These are phyloP conservation scores for Coemansia erecta DNA, from an alignment of 192 early-diverging fungal genomes.

Conservation along the genomic window DNA sequence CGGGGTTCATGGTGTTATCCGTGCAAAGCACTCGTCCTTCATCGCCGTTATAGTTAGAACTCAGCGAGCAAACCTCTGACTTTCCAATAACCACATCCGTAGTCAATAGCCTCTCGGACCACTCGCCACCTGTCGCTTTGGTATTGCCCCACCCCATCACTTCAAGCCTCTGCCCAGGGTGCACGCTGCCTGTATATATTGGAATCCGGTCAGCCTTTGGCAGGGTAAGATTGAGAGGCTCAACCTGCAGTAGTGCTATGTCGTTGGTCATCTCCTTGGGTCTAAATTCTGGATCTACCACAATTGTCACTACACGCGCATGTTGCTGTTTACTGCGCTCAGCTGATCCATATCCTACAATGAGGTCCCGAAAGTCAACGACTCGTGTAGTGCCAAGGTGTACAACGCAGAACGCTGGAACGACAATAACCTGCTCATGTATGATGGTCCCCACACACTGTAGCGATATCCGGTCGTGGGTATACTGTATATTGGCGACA, in stretches of 20 bases:
- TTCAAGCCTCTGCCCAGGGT: not conserved
- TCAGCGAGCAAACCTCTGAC: not conserved
- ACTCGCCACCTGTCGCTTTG: not conserved
- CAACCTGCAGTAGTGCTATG: slow-evolving; percentile 4
- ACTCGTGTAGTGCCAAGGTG: not conserved
- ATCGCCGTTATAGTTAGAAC: slow-evolving; percentile 6
- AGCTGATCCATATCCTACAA: slow-evolving; percentile 4
- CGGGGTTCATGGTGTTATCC: slow-evolving; percentile 5
- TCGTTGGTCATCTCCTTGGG: slow-evolving; percentile 4
- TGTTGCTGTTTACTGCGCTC: slow-evolving; percentile 13
- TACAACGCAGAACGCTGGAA: slow-evolving; percentile 3
- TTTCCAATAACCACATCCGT: slow-evolving; percentile 5
- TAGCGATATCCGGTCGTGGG: not conserved
- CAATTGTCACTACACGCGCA: slow-evolving; percentile 4
- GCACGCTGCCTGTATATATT: slow-evolving; percentile 7
- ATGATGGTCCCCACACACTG: slow-evolving; percentile 4
- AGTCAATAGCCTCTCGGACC: slow-evolving; percentile 7
- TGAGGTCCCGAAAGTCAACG: not conserved
- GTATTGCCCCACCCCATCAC: slow-evolving; percentile 10
- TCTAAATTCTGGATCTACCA: not conserved
- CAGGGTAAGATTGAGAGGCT: not conserved
- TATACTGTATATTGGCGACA: slow-evolving; percentile 4
- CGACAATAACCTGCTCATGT: slow-evolving; percentile 1
- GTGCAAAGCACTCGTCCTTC: slow-evolving; percentile 11
- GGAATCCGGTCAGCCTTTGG: slow-evolving; percentile 1